Conservation (phyloP, 2,329 filamentous ascomycete species). For the Trichophyton schoenleinii region DNA sequence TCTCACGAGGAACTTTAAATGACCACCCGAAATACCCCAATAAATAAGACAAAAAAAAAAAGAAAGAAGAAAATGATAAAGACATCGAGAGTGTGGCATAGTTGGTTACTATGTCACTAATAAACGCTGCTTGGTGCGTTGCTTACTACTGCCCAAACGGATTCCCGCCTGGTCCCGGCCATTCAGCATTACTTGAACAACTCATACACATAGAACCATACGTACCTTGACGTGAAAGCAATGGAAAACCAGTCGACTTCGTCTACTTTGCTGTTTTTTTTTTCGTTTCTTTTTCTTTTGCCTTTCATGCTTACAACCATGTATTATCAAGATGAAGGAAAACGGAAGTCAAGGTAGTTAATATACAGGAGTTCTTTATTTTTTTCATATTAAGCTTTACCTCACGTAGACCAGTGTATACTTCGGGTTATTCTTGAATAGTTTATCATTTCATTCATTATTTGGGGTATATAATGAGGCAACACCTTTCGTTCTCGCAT, state of each 20-base stretch:
- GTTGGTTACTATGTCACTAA: neutral
- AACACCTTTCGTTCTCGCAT: neutral
- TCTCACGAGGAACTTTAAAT: conserved; percentile 67
- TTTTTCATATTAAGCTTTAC: neutral
- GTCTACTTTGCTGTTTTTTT: neutral
- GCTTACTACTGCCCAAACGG: neutral
- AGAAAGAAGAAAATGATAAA: conserved; percentile 3
- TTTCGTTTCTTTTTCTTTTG: neutral
- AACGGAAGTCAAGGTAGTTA: neutral
- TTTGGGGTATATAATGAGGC: neutral
- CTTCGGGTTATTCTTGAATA: neutral
- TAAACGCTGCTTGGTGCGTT: neutral
- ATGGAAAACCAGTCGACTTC: neutral
- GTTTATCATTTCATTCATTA: neutral
- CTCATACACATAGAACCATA: conserved; percentile 3
- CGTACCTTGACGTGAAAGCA: conserved; percentile 1
- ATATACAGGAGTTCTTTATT: conserved; percentile 3
- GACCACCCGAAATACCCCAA: conserved; percentile 4
- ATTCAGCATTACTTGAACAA: neutral
- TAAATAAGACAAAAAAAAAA: conserved; percentile 6
- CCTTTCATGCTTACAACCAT: neutral
- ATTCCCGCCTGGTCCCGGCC: neutral
- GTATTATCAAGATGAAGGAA: conserved; percentile 3
- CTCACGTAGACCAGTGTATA: neutral
- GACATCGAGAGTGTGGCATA: conserved; percentile 5